Evolutionary conservation across 345 rosid genomes (phyloP), one percentile per base, ranked within the genome.

Genomic region (Linum usitatissimum): DNA sequence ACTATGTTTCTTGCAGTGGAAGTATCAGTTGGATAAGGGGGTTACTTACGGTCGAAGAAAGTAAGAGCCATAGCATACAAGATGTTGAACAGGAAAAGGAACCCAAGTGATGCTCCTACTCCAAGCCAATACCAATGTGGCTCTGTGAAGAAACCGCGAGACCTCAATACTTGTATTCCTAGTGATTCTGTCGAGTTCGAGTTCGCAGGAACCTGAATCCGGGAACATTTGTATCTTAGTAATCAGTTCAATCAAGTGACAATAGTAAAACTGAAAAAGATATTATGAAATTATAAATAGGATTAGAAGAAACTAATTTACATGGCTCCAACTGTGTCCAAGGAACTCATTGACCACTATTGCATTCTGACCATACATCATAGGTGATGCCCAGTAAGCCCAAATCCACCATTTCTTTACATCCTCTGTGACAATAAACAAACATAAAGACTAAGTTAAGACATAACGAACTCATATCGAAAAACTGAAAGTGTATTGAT

Each of bases 401-500:
- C 59, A 18, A 55, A 55, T 55, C 59, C 59, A 55, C 59, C 59
- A 55, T 55, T 55, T 55, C 59, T 55, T 55, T 19, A 55, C 59
- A 19, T 55, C 59, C 23, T 55, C 59, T 55, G 59, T 28, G 21
- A 18, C 10, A 9, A 20, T 0, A 1, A 18, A 18, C 9, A 54
- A 20, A 28, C 13, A n/a, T 18, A 54, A 15, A 54, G 2, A 54
- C 14, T 18, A 54, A 54, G 30, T 12, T 14, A 28, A 3, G n/a
- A 20, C 30, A 55, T 6, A 8, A 21, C 3, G 18, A 18, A 9
- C 6, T 18, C 4, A 6, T 55, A 18, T 21, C 6, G 38, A 3
- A 34, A 34, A 5, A 34, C 38, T 3, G 38, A 34, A 34, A 34
- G 58, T 55, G 10, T 18, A 20, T 18, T 3, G 9, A 5, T 8